Conservation (phyloP, 176 grass and related monocot genomes). For the Bolboschoenus planiculmis region DNA sequence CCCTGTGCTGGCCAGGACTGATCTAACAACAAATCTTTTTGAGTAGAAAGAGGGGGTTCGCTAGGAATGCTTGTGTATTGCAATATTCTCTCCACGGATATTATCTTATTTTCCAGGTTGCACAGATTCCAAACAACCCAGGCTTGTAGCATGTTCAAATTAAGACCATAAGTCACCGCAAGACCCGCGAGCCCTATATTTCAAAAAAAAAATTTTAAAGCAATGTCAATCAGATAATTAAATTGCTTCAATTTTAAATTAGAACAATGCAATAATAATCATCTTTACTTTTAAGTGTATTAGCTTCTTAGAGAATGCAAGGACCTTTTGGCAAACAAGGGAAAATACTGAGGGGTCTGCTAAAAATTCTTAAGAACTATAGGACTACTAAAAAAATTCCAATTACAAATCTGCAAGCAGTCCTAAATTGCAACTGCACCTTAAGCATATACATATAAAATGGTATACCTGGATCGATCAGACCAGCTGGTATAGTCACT, state of each 20-base stretch:
- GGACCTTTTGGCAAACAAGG: not conserved
- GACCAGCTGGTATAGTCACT: constrained; percentile 24
- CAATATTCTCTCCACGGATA: constrained; percentile 88
- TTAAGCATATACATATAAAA: not conserved
- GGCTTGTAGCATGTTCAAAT: constrained; percentile 66
- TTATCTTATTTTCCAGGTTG: constrained; percentile 68
- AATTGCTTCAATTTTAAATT: not conserved
- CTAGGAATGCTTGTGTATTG: constrained; percentile 69
- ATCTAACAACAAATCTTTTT: constrained; percentile 19
- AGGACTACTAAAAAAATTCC: not conserved
- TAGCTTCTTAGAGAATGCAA: not conserved
- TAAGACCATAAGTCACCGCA: constrained; percentile 83
- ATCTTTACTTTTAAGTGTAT: not conserved
- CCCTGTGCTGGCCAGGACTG: constrained; percentile 23
- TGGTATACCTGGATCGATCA: constrained; percentile 55
- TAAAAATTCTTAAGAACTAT: not conserved
- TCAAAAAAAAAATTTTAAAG: not conserved
- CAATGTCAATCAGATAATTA: not conserved
- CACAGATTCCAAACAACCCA: constrained; percentile 76
- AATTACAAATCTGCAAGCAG: not conserved
- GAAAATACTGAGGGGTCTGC: not conserved
- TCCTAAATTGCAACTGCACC: not conserved
- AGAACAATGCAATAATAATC: not conserved
- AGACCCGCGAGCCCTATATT: constrained; percentile 64
- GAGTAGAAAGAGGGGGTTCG: constrained; percentile 56